phyloP scores from a whole-genome alignment of 495 filamentous ascomycete genomes.

The Podospora didyma region DNA sequence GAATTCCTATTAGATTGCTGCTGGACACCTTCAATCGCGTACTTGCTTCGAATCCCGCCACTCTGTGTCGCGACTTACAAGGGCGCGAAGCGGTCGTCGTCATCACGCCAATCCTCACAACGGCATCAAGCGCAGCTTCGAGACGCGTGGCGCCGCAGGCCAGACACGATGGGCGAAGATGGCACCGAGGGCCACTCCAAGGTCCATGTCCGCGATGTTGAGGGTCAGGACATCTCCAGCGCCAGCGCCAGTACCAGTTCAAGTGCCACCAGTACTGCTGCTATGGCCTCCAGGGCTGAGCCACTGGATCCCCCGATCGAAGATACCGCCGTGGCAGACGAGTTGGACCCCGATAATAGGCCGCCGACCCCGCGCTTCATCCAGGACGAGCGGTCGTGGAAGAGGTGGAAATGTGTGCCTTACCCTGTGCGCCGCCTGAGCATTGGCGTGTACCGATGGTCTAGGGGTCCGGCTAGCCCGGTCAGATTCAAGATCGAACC shows the following conservation, averaged over 20 bases:
- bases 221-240: conserved; percentile 10
- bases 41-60: too few relatives aligned
- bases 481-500: conserved; percentile 62
- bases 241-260: conserved; percentile 3
- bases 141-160: neutral
- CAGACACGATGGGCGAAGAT: conserved; percentile 13
- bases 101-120: neutral
- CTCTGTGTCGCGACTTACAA: too few relatives aligned
- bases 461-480: conserved; percentile 66
- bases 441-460: conserved; percentile 54
- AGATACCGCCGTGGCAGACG: conserved; percentile 10
- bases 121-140: neutral
- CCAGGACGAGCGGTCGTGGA: conserved; percentile 33
- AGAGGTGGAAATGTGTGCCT: conserved; percentile 45
- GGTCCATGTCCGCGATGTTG: conserved; percentile 8
- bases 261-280: conserved; percentile 6
- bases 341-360: conserved; percentile 23
- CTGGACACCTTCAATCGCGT: too few relatives aligned
- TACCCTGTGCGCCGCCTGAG: conserved; percentile 39
- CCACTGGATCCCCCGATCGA: conserved; percentile 33
- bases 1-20: too few relatives aligned
- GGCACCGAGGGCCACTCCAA: conserved; percentile 8
- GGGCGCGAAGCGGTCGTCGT: neutral
- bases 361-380: conserved; percentile 36
- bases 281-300: conserved; percentile 17